Conservation (phyloP, 768 basidiomycete genomes). For the Dioszegia hungarica region DNA sequence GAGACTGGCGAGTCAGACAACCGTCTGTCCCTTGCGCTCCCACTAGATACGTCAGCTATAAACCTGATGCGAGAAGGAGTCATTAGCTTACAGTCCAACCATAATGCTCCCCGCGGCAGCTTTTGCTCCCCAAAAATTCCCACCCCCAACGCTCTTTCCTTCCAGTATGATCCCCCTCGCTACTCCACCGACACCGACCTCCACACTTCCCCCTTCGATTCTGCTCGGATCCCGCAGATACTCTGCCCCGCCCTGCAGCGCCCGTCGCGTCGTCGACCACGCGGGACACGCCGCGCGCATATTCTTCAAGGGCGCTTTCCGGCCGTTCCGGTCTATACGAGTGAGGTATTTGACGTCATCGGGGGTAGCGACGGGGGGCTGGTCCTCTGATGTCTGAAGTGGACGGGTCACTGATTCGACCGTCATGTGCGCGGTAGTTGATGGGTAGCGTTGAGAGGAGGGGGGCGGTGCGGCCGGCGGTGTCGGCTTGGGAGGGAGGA, state of each 20-base stretch:
- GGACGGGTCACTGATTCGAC: too few species aligned
- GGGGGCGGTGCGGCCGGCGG: neutral
- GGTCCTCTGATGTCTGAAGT: neutral
- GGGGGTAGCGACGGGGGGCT: neutral
- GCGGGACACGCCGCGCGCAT: slow-evolving; percentile 31
- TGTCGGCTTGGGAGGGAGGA: neutral
- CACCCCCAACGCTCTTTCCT: slow-evolving; percentile 20
- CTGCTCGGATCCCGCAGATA: slow-evolving; percentile 31
- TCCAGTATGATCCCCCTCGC: slow-evolving; percentile 42
- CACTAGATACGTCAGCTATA: neutral
- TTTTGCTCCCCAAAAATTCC: slow-evolving; percentile 31
- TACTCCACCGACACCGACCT: slow-evolving; percentile 35
- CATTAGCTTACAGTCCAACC: slow-evolving; percentile 30
- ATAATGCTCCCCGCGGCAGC: slow-evolving; percentile 30
- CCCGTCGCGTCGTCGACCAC: slow-evolving; percentile 34
- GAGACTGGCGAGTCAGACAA: neutral
- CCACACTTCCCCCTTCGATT: slow-evolving; percentile 35
- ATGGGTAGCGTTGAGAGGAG: neutral
- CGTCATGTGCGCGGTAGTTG: too few species aligned
- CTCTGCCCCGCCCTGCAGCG: slow-evolving; percentile 25
- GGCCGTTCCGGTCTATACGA: slow-evolving; percentile 22
- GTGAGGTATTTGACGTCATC: slow-evolving; percentile 11
- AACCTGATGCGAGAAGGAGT: neutral
- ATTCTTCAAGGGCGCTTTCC: slow-evolving; percentile 13
- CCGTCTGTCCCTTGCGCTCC: neutral